phyloP scores from a whole-genome alignment of 352 stramenopile genomes.

The Phytophthora quininea region DNA sequence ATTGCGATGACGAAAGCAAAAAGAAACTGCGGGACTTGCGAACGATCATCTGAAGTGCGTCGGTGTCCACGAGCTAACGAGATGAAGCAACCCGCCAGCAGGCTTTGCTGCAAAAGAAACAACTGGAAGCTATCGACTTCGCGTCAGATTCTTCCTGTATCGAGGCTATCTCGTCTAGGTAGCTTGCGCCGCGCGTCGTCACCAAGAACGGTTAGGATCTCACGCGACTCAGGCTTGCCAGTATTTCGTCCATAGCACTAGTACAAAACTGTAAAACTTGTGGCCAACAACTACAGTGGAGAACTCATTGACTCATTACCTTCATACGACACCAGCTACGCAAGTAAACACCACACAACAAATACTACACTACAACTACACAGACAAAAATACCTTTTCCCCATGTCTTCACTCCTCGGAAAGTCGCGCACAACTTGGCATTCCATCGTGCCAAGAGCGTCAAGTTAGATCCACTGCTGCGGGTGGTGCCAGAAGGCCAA shows the following conservation, averaged over 20 bases:
- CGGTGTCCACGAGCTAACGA: conserved; percentile 7
- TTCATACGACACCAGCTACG: background rate
- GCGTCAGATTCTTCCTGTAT: background rate
- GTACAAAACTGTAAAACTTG: background rate
- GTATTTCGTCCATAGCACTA: too few species aligned
- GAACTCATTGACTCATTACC: conserved; percentile 17
- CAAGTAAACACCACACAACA: too few species aligned
- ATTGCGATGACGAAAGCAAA: too few species aligned
- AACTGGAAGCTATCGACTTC: background rate
- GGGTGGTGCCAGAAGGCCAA: conserved; percentile 21
- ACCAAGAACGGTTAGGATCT: too few species aligned
- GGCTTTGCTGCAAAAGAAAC: conserved; percentile 2
- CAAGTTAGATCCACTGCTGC: conserved; percentile 33
- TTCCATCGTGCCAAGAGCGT: conserved; percentile 13
- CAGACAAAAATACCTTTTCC: conserved; percentile 3
- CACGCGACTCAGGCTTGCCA: too few species aligned
- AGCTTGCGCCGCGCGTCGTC: background rate
- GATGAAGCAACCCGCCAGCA: conserved; percentile 14
- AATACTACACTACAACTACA: conserved; percentile 19
- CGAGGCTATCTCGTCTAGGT: background rate
- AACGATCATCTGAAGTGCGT: background rate
- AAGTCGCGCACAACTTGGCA: conserved; percentile 5
- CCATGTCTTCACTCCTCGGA: background rate
- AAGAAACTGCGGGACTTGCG: background rate
- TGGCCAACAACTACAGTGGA: background rate